Base-by-base conservation (phyloP, 179 eudicot genomes). In the Beta macrorhiza region DNA sequence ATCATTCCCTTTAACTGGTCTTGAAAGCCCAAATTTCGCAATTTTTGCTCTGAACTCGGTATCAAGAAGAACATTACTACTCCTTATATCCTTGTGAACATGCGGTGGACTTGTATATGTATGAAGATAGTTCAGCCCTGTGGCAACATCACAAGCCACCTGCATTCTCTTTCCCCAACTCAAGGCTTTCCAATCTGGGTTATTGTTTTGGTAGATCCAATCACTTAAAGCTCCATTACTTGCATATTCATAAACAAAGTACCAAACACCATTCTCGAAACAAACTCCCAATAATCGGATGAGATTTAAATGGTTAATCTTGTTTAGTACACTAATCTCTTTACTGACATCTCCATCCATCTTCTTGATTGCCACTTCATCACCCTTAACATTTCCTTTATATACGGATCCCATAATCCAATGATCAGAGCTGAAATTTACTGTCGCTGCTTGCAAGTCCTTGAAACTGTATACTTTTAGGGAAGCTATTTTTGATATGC, bases 281-380 rank as follows among this genome's bases (percentile, higher is more conserved):
- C 91, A 90, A 78, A 88, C 83, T 13, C 97, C 95, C 37, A 74
- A 79, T 55, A 93, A 90, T 15, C 80, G 86, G 65, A 89, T 82
- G 29, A 91, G 85, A 75, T 88, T 93, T 82, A 87, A 86, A 84
- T 93, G 97, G 75, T 88, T 90, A 81, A 90, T 86, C 88, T 89
- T 87, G 83, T 82, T 86, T 57, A 93, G 83, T 61, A 93, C 80
- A 53, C 80, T 87, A 53, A 90, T 85, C 84, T 90, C 93, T 70
- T 65, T 81, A 55, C 84, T 77, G 59, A 87, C 87, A 72, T 87
- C 88, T 20, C 77, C 79, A n/a, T 82, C 80, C 57, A 71, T 87
- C 78, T 79, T 89, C 77, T 93, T 91, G 8, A 91, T 77, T 6
- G 92, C 97, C 55, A 88, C 87, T 56, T 78, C 80, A 77, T 87